These are phyloP conservation scores for Starmerella potacharoeniae DNA, from an alignment of 805 yeast species.

Conservation along the genomic window DNA sequence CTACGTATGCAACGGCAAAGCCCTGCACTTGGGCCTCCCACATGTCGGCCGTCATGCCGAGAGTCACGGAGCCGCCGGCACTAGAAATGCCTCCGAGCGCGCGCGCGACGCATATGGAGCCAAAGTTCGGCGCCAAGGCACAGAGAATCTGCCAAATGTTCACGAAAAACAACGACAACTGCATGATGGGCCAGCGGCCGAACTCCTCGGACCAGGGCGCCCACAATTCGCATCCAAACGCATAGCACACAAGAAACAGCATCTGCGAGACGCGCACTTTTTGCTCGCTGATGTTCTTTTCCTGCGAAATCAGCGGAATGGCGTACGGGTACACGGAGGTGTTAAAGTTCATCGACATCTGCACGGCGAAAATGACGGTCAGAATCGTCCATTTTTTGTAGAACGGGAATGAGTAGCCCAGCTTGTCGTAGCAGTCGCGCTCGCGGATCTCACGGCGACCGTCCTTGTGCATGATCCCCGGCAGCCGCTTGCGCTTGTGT, in stretches of 20 bases:
- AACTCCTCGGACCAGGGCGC: constrained; percentile 61
- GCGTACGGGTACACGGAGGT: constrained; percentile 32
- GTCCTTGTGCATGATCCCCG: constrained; percentile 14
- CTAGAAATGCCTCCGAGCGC: constrained; percentile 52
- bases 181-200: constrained; percentile 51
- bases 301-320: constrained; percentile 34
- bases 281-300: constrained; percentile 33
- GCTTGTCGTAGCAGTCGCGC: constrained; percentile 30
- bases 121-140: constrained; percentile 45
- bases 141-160: constrained; percentile 40
- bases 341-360: constrained; percentile 35
- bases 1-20: constrained; percentile 38
- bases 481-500: constrained; percentile 8
- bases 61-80: constrained; percentile 43
- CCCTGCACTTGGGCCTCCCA: constrained; percentile 36
- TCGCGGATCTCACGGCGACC: constrained; percentile 23
- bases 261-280: constrained; percentile 34
- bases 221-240: constrained; percentile 43
- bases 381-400: constrained; percentile 31
- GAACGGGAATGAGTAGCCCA: constrained; percentile 30
- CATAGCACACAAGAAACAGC: constrained; percentile 44
- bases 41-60: constrained; percentile 57
- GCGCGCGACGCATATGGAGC: constrained; percentile 47
- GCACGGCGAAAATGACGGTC: constrained; percentile 32
- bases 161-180: constrained; percentile 40